Evolutionary conservation across 176 grass and related monocot species (phyloP).

Genomic region (Oryza meridionalis): DNA sequence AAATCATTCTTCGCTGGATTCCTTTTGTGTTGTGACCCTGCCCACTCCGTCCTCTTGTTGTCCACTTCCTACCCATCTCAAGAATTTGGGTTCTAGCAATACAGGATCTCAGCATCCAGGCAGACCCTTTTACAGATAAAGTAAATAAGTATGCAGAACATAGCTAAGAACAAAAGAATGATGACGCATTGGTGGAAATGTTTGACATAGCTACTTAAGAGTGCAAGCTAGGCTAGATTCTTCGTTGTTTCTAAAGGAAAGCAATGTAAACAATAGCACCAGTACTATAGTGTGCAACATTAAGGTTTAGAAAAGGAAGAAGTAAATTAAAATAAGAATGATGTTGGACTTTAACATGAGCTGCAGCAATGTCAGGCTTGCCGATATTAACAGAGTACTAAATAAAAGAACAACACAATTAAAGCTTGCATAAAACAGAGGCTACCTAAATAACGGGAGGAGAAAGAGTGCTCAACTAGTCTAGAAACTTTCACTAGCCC

Average conservation of each 20-base stretch:
- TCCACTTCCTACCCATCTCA: slow-evolving; percentile 67
- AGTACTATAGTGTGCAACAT: not conserved
- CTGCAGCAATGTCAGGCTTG: not conserved
- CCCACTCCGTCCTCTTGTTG: slow-evolving; percentile 49
- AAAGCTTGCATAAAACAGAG: not conserved
- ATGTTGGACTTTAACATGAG: not conserved
- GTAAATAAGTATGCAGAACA: slow-evolving; percentile 57
- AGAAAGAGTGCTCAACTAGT: not conserved
- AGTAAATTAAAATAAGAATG: not conserved
- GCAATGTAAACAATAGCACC: not conserved
- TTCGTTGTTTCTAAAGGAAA: not conserved
- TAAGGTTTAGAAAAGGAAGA: not conserved
- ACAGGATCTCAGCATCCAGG: slow-evolving; percentile 63
- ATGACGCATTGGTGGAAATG: not conserved
- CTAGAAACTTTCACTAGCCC: not conserved
- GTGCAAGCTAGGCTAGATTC: not conserved
- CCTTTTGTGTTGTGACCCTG: slow-evolving; percentile 42
- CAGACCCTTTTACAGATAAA: slow-evolving; percentile 66
- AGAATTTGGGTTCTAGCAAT: slow-evolving; percentile 49
- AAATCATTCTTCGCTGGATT: slow-evolving; percentile 47
- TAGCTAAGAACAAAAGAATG: slow-evolving; percentile 32
- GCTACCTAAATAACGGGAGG: not conserved
- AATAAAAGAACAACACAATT: not conserved
- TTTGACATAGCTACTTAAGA: not conserved
- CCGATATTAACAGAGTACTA: slow-evolving; percentile 1